A percentile compares a stretch with the other conserved stretches of the same genome.
phyloP scores from a whole-genome alignment of 257 asterid species.

The Cinchona pubescens region DNA sequence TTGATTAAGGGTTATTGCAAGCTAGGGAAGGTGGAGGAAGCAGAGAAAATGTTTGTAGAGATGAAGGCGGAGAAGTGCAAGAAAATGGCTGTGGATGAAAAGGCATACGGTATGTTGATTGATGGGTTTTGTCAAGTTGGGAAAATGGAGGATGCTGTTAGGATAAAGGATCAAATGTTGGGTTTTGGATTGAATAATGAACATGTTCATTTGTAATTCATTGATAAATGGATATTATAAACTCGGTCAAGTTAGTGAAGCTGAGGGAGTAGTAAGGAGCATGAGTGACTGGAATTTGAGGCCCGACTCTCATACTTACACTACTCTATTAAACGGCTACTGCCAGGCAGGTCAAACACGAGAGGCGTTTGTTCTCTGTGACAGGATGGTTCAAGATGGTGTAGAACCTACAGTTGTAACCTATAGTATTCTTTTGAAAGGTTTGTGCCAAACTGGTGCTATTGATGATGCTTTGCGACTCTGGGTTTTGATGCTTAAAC shows the following conservation, averaged over 20 bases:
- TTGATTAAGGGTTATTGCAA: conserved; percentile 75
- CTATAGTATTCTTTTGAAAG: conserved; percentile 76
- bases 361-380: conserved; percentile 61
- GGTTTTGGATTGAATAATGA: conserved; percentile 58
- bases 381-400: conserved; percentile 60
- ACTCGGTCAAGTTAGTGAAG: conserved; percentile 58
- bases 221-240: conserved; percentile 79
- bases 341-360: conserved; percentile 59
- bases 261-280: conserved; percentile 40
- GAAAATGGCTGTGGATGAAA: conserved; percentile 51
- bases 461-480: conserved; percentile 67
- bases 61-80: conserved; percentile 47
- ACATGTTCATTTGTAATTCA: conserved; percentile 60
- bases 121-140: conserved; percentile 78
- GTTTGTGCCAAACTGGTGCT: conserved; percentile 54
- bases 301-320: conserved; percentile 81
- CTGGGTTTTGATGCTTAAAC: conserved; percentile 69
- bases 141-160: conserved; percentile 70
- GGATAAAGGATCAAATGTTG: conserved; percentile 68
- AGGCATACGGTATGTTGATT: conserved; percentile 63
- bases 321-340: conserved; percentile 66
- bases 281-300: conserved; percentile 51
- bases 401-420: conserved; percentile 57
- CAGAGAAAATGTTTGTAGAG: conserved; percentile 47
- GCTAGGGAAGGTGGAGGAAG: conserved; percentile 60